phyloP scores from a whole-genome alignment of 768 basidiomycete species.

The Mycena amicta region DNA sequence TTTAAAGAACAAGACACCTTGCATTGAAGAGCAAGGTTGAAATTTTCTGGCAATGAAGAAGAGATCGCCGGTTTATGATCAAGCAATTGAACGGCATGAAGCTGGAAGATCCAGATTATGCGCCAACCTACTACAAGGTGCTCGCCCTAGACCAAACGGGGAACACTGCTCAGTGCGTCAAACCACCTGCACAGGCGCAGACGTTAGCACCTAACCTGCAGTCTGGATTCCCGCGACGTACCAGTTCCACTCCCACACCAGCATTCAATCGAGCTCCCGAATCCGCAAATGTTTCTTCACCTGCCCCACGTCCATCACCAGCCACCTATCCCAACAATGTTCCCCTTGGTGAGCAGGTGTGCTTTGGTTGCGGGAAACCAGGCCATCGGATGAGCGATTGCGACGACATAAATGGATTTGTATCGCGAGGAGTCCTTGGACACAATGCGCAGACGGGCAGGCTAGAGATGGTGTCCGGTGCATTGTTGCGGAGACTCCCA shows the following conservation, averaged over 20 bases:
- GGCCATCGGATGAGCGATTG: conserved; percentile 3
- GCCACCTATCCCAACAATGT: not conserved
- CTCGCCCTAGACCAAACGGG: not conserved
- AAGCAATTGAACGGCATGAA: not conserved
- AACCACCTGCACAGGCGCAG: not conserved
- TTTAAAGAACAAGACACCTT: not conserved
- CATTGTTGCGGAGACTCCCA: not conserved
- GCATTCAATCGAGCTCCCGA: too few species aligned
- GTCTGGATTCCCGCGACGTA: too few species aligned
- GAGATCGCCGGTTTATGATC: not conserved
- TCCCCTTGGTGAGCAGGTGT: not conserved
- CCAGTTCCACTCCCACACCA: not conserved
- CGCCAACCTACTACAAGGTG: not conserved
- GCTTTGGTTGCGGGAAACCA: not conserved
- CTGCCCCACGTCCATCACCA: not conserved
- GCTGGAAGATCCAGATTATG: not conserved
- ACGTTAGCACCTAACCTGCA: too few species aligned
- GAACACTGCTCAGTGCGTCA: not conserved
- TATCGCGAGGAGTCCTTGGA: not conserved
- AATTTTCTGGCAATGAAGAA: not conserved
- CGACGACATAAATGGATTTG: not conserved
- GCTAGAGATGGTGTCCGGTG: not conserved
- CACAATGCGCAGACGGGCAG: not conserved
- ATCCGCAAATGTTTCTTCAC: not conserved
- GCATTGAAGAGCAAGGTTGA: not conserved